Base-by-base conservation (phyloP, 2,329 filamentous ascomycete genomes). In the Periconia digitata region DNA sequence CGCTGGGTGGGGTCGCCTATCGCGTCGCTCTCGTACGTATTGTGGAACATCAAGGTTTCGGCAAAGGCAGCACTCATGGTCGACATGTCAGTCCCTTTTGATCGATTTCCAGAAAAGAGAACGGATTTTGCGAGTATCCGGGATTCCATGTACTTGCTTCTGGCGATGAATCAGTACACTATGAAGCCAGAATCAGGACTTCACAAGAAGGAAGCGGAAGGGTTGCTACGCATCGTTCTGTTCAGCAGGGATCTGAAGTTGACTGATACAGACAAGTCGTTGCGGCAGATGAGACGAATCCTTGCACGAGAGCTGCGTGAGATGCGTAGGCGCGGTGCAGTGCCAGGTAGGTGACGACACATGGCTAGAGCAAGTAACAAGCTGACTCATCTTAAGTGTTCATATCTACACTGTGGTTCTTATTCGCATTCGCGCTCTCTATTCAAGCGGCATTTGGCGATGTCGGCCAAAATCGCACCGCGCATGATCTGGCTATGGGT, bases 151-250 rank as follows among this genome's bases (percentile, higher is more conserved):
- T 76, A 72, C 44, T 64, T 78, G 15, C 62, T 78, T 16, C 66
- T 70, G 40, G 70, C 70, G 6, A 73, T 76, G 66, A 76, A 76
- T 39, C 75, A 77, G 53, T 77, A 74, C 49, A 73, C 63, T 3
- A 65, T 74, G 45, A 69, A 69, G 34, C 58, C 58, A 17, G 64
- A 59, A 24, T 52, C 51, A 5, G 54, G 52, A 8, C 17, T 51
- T 3, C 46, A 49, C 6, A 54, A 54, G 16, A 72, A 66, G 43
- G 61, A 67, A 40, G 69, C 71, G 0, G 73, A 75, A 43, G 70
- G 66, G 3, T 49, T 76, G 15, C 58, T 76, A 10, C 62, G 73
- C 2, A 67, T 75, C 10, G 69, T 66, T 0, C 54, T 76, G 2
- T 75, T 75, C 48, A 73, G 71, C 46, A 71, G 69, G 44, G 65